These are phyloP conservation scores for Sporothrix brunneoviolacea DNA, from an alignment of 2,329 filamentous ascomycete species.

Conservation along the genomic window DNA sequence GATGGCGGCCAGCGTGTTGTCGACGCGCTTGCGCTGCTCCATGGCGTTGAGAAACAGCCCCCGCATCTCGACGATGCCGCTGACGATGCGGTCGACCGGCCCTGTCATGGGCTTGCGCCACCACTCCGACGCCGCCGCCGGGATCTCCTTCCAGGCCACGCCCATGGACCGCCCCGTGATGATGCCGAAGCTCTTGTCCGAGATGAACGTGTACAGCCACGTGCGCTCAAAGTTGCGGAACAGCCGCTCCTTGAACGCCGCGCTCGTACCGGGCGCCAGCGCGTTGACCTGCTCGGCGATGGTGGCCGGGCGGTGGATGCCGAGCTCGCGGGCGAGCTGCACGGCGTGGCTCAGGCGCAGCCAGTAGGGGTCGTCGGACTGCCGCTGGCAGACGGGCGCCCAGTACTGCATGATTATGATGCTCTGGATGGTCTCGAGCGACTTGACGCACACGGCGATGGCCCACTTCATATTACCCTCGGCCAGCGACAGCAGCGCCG, in stretches of 20 bases:
- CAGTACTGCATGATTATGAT: constrained; percentile 23
- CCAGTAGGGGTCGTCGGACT: constrained; percentile 23
- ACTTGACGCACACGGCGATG: constrained; percentile 22
- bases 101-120: constrained; percentile 19
- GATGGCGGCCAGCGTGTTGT: constrained; percentile 18
- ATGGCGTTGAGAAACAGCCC: constrained; percentile 17
- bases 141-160: constrained; percentile 17
- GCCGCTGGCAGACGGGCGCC: constrained; percentile 19
- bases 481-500: constrained; percentile 20
- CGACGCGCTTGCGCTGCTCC: constrained; percentile 16
- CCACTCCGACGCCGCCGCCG: constrained; percentile 15
- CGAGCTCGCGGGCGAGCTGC: constrained; percentile 21
- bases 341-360: constrained; percentile 22
- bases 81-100: constrained; percentile 21
- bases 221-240: constrained; percentile 19
- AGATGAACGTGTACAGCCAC: constrained; percentile 19
- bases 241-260: constrained; percentile 17
- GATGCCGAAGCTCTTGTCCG: constrained; percentile 19
- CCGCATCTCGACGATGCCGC: constrained; percentile 21
- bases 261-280: constrained; percentile 5
- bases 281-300: constrained; percentile 19
- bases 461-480: constrained; percentile 23
- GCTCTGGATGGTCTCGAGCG: constrained; percentile 22
- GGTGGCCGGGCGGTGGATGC: constrained; percentile 18
- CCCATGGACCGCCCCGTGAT: constrained; percentile 19